These are phyloP conservation scores for Millerozyma miso DNA, from an alignment of 805 yeast species.

Conservation along the genomic window DNA sequence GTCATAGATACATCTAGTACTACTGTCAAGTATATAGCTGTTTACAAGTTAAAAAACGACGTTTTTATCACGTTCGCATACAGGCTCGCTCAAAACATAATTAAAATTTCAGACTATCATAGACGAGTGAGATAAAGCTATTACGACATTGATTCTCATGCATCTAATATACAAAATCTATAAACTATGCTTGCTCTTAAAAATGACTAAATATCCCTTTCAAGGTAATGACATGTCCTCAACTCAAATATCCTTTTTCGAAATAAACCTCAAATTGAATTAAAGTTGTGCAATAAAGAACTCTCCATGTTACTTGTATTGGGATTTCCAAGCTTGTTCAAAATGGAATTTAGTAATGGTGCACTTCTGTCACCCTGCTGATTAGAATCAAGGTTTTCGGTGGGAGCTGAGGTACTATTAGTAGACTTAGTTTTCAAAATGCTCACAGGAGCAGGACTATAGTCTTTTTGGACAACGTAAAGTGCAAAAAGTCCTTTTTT, in stretches of 20 bases:
- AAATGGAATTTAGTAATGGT: constrained; percentile 19
- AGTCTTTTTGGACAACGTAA: constrained; percentile 35
- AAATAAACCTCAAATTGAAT: background rate
- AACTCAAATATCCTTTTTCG: no score
- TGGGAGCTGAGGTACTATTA: background rate
- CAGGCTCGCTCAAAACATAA: no score
- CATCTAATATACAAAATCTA: background rate
- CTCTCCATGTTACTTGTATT: background rate
- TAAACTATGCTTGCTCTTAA: background rate
- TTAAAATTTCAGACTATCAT: no score
- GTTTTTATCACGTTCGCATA: background rate
- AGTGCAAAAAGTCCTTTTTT: constrained; percentile 28
- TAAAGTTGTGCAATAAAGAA: background rate
- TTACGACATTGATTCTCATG: background rate
- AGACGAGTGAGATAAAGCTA: background rate
- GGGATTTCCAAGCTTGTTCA: constrained; percentile 18
- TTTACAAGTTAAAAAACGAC: no score
- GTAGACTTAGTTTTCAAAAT: constrained; percentile 9
- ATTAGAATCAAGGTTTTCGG: constrained; percentile 1
- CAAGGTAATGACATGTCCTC: background rate
- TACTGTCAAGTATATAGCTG: background rate
- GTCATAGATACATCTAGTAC: background rate
- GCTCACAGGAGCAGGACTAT: constrained; percentile 21
- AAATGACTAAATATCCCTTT: background rate
- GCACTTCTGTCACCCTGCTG: background rate